phyloP scores from a whole-genome alignment of 805 yeast species.

The Candida manassasensis region DNA sequence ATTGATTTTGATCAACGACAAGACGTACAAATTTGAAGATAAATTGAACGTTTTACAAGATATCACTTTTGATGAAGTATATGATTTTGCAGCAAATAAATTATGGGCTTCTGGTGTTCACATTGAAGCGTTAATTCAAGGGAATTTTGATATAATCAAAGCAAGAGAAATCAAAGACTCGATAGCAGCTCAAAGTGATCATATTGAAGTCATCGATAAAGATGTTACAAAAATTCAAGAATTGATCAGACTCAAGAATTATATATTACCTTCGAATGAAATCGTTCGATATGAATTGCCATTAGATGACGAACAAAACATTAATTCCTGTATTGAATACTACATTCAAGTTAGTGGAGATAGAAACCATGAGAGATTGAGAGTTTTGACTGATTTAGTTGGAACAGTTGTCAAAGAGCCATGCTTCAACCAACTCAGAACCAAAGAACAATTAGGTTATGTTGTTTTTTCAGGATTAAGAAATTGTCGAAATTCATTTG shows the following conservation, averaged over 20 bases:
- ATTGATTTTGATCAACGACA: conserved; percentile 64
- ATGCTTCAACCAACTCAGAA: conserved; percentile 81
- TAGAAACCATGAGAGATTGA: conserved; percentile 22
- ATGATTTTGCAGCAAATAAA: conserved; percentile 39
- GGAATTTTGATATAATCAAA: conserved; percentile 56
- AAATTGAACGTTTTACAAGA: conserved; percentile 44
- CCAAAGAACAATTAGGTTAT: conserved; percentile 93
- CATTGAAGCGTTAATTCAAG: conserved; percentile 70
- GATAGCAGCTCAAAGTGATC: conserved; percentile 32
- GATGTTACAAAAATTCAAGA: conserved; percentile 25
- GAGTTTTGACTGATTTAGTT: conserved; percentile 56
- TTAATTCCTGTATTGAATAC: conserved; percentile 81
- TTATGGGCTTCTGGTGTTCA: conserved; percentile 56
- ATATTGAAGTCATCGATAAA: conserved; percentile 24
- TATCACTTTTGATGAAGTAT: conserved; percentile 47
- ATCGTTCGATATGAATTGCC: conserved; percentile 43
- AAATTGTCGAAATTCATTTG: conserved; percentile 65
- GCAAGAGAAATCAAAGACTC: conserved; percentile 48
- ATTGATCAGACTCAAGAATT: conserved; percentile 29
- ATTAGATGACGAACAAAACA: conserved; percentile 62
- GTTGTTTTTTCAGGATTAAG: conserved; percentile 80
- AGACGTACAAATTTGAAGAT: conserved; percentile 61
- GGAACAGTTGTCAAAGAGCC: conserved; percentile 80
- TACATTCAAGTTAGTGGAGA: conserved; percentile 59
- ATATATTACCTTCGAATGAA: conserved; percentile 22